Evolutionary conservation across 345 rosid genomes (phyloP), one percentile per base, ranked within the genome.

Genomic region (Citrus glauca): DNA sequence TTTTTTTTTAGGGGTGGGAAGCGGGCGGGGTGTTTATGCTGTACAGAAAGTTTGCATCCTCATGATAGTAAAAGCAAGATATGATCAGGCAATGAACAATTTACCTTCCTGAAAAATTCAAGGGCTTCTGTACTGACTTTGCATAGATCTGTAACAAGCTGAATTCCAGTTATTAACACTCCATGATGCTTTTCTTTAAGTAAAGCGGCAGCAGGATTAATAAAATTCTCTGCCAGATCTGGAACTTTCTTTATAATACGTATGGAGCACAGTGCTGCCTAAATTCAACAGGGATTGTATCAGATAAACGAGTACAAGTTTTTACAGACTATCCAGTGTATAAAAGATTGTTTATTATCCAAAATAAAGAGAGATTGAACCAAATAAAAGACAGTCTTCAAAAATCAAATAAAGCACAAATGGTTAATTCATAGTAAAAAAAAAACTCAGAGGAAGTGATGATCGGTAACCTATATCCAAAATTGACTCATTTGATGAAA

Each of bases 161-260:
- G 98, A 88, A 97, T 84, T 82, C 98, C 98, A 56, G 98, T 92
- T 82, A 94, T 90, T 83, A 94, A 82, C 82, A 93, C 98, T 79
- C 99, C 99, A 85, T 97, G 99, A 86, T 97, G 99, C 79, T 97
- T 97, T 90, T 94, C 99, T 88, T 87, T 93, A 77, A 97, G 97
- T 66, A 97, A 89, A 19, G 95, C 79, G 77, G 98, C 87, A 76
- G 95, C 90, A 83, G 97, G 89, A 69, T 93, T 97, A 79, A 94
- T 84, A 87, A 97, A 97, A 89, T 94, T 97, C 85, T 97, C 99
- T 59, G 99, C 97, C 78, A 97, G 89, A 79, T 94, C 99, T 38
- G 99, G 98, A 69, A 97, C 99, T 85, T 97, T 97, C 92, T 85
- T 94, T 82, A 97, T 88, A 70, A 97, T 94, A 86, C 99, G 85